Percentiles rank a stretch among this genome's conserved stretches.
phyloP scores from a whole-genome alignment of 2,329 filamentous ascomycete species.

The Ceratocystiopsis minuta region DNA sequence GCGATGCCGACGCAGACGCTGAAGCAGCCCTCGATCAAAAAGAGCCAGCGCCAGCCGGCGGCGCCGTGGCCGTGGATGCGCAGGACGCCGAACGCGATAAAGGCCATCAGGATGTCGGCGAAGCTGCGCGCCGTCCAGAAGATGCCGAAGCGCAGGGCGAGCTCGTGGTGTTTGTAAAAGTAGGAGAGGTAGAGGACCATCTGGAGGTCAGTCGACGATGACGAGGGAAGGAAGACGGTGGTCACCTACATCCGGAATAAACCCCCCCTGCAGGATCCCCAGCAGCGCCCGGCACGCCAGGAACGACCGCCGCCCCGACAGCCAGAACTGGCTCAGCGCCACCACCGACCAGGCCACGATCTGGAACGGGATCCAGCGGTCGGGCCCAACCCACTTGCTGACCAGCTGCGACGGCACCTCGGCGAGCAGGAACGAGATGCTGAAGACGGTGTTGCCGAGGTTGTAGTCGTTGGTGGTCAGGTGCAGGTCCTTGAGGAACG shows the following conservation, averaged over 20 bases:
- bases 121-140: conserved; percentile 10
- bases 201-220: not conserved
- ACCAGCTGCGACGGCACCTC: conserved; percentile 41
- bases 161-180: conserved; percentile 16
- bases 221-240: not conserved
- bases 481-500: conserved; percentile 15
- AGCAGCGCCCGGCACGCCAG: conserved; percentile 10
- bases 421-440: conserved; percentile 30
- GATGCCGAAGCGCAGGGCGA: conserved; percentile 15
- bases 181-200: conserved; percentile 17
- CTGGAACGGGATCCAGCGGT: conserved; percentile 15
- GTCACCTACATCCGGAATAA: conserved; percentile 6
- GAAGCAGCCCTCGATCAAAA: conserved; percentile 37
- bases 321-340: conserved; percentile 10
- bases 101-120: conserved; percentile 7
- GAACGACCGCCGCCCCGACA: conserved; percentile 8
- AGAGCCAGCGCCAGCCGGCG: conserved; percentile 28
- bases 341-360: conserved; percentile 14
- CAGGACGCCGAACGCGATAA: conserved; percentile 20
- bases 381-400: conserved; percentile 26
- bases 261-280: conserved; percentile 6
- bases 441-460: conserved; percentile 31
- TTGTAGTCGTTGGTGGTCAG: conserved; percentile 16
- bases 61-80: conserved; percentile 20
- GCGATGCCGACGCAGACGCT: conserved; percentile 29